These are phyloP conservation scores for Exsudoporus frostii DNA, from an alignment of 768 basidiomycete genomes.

Conservation along the genomic window DNA sequence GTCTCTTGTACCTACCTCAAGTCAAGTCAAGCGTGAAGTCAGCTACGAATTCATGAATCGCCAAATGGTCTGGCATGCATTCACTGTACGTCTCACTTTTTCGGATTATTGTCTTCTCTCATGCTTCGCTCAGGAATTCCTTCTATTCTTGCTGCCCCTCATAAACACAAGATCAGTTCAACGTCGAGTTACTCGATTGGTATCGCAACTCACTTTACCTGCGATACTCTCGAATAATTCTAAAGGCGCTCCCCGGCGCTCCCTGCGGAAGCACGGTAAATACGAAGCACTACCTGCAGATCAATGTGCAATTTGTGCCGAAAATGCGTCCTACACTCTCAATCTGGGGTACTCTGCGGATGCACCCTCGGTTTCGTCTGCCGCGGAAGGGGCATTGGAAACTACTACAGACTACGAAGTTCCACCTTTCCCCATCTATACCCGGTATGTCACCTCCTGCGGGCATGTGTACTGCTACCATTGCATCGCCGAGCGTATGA, in stretches of 20 bases:
- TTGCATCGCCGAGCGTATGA: slow-evolving; percentile 82
- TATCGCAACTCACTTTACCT: slow-evolving; percentile 25
- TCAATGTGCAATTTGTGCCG: slow-evolving; percentile 90
- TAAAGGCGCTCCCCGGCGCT: slow-evolving; percentile 9
- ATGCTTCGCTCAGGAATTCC: slow-evolving; percentile 75
- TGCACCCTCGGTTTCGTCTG: slow-evolving; percentile 37
- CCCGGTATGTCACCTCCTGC: slow-evolving; percentile 80
- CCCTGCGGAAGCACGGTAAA: slow-evolving; percentile 45
- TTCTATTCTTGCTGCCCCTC: slow-evolving; percentile 87
- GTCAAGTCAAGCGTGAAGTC: slow-evolving; percentile 73
- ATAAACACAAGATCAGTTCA: slow-evolving; percentile 67
- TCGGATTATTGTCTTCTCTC: not conserved
- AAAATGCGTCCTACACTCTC: slow-evolving; percentile 63
- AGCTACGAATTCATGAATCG: slow-evolving; percentile 99
- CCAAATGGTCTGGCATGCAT: slow-evolving; percentile 99
- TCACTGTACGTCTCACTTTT: slow-evolving; percentile 63
- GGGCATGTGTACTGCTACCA: slow-evolving; percentile 92
- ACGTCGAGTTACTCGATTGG: slow-evolving; percentile 45
- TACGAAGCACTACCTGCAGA: slow-evolving; percentile 65
- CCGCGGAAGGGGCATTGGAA: slow-evolving; percentile 10
- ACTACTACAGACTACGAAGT: slow-evolving; percentile 30
- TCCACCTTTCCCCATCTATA: slow-evolving; percentile 67
- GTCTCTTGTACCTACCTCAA: slow-evolving; percentile 67
- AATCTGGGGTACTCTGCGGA: slow-evolving; percentile 53
- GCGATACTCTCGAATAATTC: slow-evolving; percentile 32